Evolutionary conservation across 2,329 filamentous ascomycete species (phyloP).

Genomic region (Aspergillus pseudoviridinutans): DNA sequence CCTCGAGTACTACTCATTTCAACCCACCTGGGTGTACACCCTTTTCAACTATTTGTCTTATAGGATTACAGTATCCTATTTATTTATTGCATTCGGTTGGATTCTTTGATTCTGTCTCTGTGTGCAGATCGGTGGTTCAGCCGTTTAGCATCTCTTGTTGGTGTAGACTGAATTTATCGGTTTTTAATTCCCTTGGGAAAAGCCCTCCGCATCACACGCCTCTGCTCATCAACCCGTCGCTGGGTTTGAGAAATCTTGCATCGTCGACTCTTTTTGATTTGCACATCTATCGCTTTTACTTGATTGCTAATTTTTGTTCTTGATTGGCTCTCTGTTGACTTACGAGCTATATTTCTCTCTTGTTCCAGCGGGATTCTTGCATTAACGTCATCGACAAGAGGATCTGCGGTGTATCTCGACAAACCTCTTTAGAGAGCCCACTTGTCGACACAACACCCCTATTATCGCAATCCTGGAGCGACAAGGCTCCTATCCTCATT

Average conservation of each 20-base stretch:
- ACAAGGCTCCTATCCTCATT: conserved; percentile 30
- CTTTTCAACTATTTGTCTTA: not conserved
- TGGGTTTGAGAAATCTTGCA: not conserved
- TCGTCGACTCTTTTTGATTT: not conserved
- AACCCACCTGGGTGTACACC: conserved; percentile 7
- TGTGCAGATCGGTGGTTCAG: not conserved
- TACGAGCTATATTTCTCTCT: conserved; percentile 1
- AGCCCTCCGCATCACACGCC: not conserved
- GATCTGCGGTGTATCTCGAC: conserved; percentile 13
- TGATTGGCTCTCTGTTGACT: conserved; percentile 3
- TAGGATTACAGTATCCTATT: conserved; percentile 7
- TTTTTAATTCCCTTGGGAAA: not conserved
- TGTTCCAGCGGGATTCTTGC: not conserved
- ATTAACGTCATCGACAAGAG: conserved; percentile 9
- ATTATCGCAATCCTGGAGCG: conserved; percentile 38
- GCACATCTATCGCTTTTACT: not conserved
- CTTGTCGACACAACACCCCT: conserved; percentile 11
- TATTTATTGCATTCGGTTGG: not conserved
- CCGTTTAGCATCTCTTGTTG: not conserved
- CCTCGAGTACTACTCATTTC: conserved; percentile 5
- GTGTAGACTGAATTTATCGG: not conserved
- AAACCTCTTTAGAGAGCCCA: conserved; percentile 8
- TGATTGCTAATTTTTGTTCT: not conserved
- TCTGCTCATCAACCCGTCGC: not conserved
- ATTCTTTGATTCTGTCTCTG: not conserved